Evolutionary conservation across 225 moss, liverwort and hornwort genomes (phyloP).

Genomic region (Pleurozium schreberi): DNA sequence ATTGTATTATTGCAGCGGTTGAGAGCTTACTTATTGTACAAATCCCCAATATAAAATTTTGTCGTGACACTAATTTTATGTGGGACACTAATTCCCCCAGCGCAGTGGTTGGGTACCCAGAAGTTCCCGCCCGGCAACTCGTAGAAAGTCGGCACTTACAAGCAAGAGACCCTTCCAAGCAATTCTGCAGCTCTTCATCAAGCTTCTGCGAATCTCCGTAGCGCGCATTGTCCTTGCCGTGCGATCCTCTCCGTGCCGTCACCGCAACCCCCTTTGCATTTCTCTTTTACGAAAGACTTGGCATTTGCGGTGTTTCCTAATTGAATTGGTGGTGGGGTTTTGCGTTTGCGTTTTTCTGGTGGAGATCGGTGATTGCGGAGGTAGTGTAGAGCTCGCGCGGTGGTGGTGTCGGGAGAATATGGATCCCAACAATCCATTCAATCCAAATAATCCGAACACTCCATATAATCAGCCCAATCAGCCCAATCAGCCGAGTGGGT

Average conservation of each 20-base stretch:
- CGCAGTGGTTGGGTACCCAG: neutral
- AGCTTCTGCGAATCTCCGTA: neutral
- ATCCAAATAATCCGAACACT: too few relatives aligned
- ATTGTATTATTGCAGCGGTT: too few relatives aligned
- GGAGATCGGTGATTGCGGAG: neutral
- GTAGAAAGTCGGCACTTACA: neutral
- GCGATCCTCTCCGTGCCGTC: neutral
- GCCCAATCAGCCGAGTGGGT: neutral
- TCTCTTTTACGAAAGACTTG: too few relatives aligned
- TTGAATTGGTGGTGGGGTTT: neutral
- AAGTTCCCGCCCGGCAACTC: neutral
- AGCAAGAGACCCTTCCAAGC: neutral
- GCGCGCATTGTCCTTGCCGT: neutral
- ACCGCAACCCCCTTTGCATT: neutral
- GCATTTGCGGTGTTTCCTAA: too few relatives aligned
- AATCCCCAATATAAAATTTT: too few relatives aligned
- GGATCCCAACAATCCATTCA: conserved; percentile 29
- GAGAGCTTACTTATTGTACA: neutral
- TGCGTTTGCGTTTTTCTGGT: neutral
- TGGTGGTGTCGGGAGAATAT: neutral
- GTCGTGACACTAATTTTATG: neutral
- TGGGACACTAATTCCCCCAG: neutral
- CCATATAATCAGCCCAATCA: neutral
- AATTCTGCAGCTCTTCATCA: neutral
- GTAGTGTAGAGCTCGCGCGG: neutral